Evolutionary conservation across 1,284 basidiomycete genomes (phyloP), one percentile per base, ranked within the genome.

Genomic region (Cutaneotrichosporon sp.): DNA sequence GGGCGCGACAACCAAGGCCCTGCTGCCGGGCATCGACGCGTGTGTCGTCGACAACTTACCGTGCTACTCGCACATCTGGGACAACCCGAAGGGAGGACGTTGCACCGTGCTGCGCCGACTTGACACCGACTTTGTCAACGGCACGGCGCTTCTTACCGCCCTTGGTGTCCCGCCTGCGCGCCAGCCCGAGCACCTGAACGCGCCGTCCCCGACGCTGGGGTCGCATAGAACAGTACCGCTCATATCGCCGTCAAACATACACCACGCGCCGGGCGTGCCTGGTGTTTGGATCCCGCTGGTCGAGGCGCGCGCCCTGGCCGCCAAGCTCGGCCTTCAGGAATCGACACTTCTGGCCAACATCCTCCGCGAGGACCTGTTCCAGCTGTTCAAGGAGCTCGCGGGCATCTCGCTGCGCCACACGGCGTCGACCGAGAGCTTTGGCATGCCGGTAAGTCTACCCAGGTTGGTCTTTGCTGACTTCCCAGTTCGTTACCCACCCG

Each of bases 121-220:
- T 21, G 71, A 73, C 53, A 65, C 66, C 3, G 71, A 73, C 59
- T 73, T 69, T 50, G 70, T 73, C 55, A 73, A 73, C 51, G 68
- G 62, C 23, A 70, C 68, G 8, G 56, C 63, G 4, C 59, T 73
- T 20, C 62, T 73, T 8, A 56, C 60, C 3, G 69, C 69, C 5
- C 57, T 72, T 3, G 65, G 64, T 12, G 58, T 72, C 9, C 53
- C 66, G 12, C 47, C 57, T 3, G 43, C 46, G 10, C 54, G 64
- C 40, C 62, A 63, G 30, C 23, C 58, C 20, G 62, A 71, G 41
- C 56, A 60, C 46, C 52, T 73, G 15, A 57, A 63, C 30, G 49
- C 56, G 9, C 67, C 64, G 1, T 61, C 63, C 12, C 59, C 59
- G 10, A 46, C 60, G 1, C 47, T 61, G 3, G 55, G 49, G 14